Base-by-base conservation (phyloP, 371 early-diverging fungal genomes). In the Dichotomocladium elegans region DNA sequence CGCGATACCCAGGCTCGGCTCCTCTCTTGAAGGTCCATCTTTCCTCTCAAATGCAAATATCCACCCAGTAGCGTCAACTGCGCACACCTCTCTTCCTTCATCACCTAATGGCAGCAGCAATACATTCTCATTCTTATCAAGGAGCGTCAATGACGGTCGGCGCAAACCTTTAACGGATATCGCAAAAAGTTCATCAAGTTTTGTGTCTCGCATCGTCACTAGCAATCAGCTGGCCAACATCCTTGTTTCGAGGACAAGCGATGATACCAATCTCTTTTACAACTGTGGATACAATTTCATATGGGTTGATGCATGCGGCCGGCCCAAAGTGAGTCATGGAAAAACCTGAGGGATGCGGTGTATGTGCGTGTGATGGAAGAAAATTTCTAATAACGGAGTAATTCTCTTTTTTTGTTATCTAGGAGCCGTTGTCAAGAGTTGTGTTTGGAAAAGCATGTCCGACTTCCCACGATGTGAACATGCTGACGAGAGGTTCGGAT, bases 381-480 rank as follows among this genome's bases (percentile, higher is more conserved):
- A 24, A 33, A 21, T 40, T 25, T 24, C 8, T 21, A 15, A 35
- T 37, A 37, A 37, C 37, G 2, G 15, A 15, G n/a, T 17, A 15
- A 37, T 37, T n/a, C 7, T 17, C 21, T 9, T 17, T n/a, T 41
- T 27, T 4, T n/a, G n/a, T n/a, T 28, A 21, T 34, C 3, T 53
- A 92, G 87, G 90, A 92, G 29, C 87, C 92, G 0, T 67, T 95
- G 25, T 88, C 94, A 5, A 81, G 88, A 19, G 79, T 95, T 8
- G 71, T 87, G 42, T 88, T 97, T 49, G 70, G 81, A 15, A 85
- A 88, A 48, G 88, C 89, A 14, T 82, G 82, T 37, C 92, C 95
- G 1, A 89, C 93, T 7, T 90, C 94, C 44, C 93, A 94, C 66
- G 96, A 92, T 66, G 85, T 94, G 41, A 95, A 94, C 62, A 52